Percentiles rank a stretch among this genome's conserved stretches.
Conservation (phyloP, 371 early-diverging fungal genomes). For the Mucor irregularis region DNA sequence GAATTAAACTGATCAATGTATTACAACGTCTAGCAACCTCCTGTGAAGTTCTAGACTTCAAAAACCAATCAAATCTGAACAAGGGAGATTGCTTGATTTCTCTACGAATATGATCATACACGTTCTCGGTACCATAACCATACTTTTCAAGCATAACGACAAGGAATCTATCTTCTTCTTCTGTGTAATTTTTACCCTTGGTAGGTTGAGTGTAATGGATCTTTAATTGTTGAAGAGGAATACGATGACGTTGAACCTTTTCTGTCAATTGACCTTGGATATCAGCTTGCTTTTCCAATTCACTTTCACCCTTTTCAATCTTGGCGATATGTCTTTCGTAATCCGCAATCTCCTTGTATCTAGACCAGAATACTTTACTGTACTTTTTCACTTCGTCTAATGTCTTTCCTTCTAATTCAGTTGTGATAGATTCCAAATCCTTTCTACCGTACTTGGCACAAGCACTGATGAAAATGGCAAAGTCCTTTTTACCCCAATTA, state of each 20-base stretch:
- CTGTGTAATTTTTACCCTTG: slow-evolving; percentile 90
- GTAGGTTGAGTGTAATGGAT: slow-evolving; percentile 80
- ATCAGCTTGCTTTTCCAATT: slow-evolving; percentile 76
- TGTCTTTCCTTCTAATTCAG: slow-evolving; percentile 90
- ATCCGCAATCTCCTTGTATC: slow-evolving; percentile 82
- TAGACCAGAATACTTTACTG: slow-evolving; percentile 84
- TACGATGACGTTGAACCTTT: slow-evolving; percentile 70
- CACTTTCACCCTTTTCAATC: slow-evolving; percentile 88
- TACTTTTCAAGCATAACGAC: slow-evolving; percentile 86
- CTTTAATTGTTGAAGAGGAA: slow-evolving; percentile 85
- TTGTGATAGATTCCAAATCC: slow-evolving; percentile 72
- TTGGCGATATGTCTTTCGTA: slow-evolving; percentile 84
- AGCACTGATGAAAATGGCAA: slow-evolving; percentile 84
- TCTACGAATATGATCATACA: slow-evolving; percentile 86
- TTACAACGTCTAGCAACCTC: slow-evolving; percentile 83
- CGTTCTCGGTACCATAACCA: slow-evolving; percentile 90
- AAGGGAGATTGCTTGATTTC: slow-evolving; percentile 82
- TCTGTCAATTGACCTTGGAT: slow-evolving; percentile 78
- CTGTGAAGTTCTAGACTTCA: slow-evolving; percentile 88
- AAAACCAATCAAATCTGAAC: slow-evolving; percentile 97
- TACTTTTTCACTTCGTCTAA: slow-evolving; percentile 84
- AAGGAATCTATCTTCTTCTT: slow-evolving; percentile 96
- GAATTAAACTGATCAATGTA: slow-evolving; percentile 69
- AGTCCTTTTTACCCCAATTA: slow-evolving; percentile 95
- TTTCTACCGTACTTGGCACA: slow-evolving; percentile 89